Percentiles rank a stretch among this genome's conserved stretches.
phyloP scores from a whole-genome alignment of 1,139 yeast species.

The Lodderomyces parapsilosis region DNA sequence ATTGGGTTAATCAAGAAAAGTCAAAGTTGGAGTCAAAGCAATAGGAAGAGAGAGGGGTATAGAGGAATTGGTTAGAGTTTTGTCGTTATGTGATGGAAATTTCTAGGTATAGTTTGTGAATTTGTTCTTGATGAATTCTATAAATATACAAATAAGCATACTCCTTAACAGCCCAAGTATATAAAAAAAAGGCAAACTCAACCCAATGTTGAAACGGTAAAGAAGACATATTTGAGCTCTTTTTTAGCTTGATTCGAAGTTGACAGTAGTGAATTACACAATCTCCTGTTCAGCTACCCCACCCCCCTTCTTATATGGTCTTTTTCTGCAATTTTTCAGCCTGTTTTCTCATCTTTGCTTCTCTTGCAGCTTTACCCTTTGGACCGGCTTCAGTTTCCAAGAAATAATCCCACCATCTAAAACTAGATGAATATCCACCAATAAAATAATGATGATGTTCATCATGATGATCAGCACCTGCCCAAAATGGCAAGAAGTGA shows the following conservation, averaged over 20 bases:
- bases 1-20: conserved; percentile 28
- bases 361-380: conserved; percentile 39
- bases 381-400: conserved; percentile 48
- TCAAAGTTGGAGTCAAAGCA: not conserved
- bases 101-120: too few relatives aligned
- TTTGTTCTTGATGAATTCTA: not conserved
- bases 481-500: conserved; percentile 48
- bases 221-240: too few relatives aligned
- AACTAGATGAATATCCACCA: conserved; percentile 45
- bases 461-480: conserved; percentile 52
- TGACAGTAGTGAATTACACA: not conserved
- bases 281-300: not conserved
- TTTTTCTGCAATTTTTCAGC: conserved; percentile 26
- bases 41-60: not conserved
- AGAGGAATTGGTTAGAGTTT: not conserved
- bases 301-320: conserved; percentile 8
- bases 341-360: conserved; percentile 29
- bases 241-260: not conserved
- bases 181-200: too few relatives aligned
- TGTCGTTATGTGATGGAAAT: too few relatives aligned
- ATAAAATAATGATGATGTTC: conserved; percentile 48
- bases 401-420: conserved; percentile 48
- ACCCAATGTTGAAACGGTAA: too few relatives aligned
- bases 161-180: too few relatives aligned
- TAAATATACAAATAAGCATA: not conserved